A percentile compares a stretch with the other conserved stretches of the same genome.
phyloP scores from a whole-genome alignment of 305 asterid genomes.

The Fraxinus greggii region DNA sequence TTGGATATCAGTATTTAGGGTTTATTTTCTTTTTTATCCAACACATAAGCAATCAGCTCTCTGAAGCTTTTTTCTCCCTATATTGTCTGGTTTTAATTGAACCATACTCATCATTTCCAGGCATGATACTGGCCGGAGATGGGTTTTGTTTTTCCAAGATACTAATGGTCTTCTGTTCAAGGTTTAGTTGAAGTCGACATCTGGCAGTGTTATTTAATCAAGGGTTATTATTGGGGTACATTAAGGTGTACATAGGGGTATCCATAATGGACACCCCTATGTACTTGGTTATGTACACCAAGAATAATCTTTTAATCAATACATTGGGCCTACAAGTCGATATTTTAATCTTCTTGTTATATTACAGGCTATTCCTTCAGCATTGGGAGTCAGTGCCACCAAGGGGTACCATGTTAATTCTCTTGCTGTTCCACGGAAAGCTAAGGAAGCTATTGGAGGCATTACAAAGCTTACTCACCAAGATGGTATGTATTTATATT shows the following conservation, averaged over 20 bases:
- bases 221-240: too few species aligned
- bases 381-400: conserved; percentile 86
- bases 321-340: conserved; percentile 5
- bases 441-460: conserved; percentile 99
- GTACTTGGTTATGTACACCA: too few species aligned
- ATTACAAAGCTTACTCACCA: conserved; percentile 84
- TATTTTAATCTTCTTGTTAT: conserved; percentile 13
- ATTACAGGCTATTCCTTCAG: conserved; percentile 83
- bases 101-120: conserved; percentile 38
- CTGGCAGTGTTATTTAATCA: conserved; percentile 12
- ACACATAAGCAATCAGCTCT: neutral
- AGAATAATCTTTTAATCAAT: neutral
- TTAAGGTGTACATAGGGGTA: too few species aligned
- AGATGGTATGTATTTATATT: conserved; percentile 57
- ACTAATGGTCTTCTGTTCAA: conserved; percentile 97
- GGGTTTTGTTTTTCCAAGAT: conserved; percentile 98
- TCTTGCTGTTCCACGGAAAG: conserved; percentile 98
- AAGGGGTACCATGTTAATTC: conserved; percentile 93
- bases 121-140: conserved; percentile 80
- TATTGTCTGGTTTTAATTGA: conserved; percentile 12
- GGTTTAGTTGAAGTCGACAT: conserved; percentile 42
- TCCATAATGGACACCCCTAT: too few species aligned
- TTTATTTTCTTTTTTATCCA: neutral
- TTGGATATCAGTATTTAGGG: neutral
- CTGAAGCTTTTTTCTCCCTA: conserved; percentile 14